A percentile compares a stretch with the other conserved stretches of the same genome.
Conservation (phyloP, 2,329 filamentous ascomycete genomes). For the Sporothrix euskadiensis region DNA sequence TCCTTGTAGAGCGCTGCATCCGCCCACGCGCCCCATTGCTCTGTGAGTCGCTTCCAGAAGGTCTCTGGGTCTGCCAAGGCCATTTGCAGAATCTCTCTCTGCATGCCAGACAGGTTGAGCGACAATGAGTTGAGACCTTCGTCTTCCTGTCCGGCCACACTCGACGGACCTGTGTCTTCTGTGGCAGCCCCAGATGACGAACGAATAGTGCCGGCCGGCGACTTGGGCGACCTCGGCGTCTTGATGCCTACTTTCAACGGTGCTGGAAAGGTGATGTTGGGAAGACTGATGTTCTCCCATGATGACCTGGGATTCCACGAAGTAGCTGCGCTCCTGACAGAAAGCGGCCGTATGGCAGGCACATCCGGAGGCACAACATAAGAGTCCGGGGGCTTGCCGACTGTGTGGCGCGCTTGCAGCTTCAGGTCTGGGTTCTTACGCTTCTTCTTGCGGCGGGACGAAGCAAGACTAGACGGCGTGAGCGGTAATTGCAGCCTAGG, state of each 20-base stretch:
- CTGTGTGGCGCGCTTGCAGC: conserved; percentile 4
- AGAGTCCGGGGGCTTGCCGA: neutral
- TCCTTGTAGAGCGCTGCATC: conserved; percentile 55
- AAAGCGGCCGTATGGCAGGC: conserved; percentile 9
- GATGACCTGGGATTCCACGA: conserved; percentile 19
- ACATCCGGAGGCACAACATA: neutral
- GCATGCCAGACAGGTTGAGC: conserved; percentile 45
- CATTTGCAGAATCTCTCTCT: conserved; percentile 58
- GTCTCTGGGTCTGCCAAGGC: conserved; percentile 52
- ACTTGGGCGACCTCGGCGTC: conserved; percentile 17
- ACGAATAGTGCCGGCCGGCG: neutral
- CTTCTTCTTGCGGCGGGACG: neutral
- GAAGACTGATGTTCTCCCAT: conserved; percentile 20
- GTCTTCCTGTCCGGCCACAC: conserved; percentile 21
- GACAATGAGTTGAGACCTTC: conserved; percentile 33
- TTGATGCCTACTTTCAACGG: conserved; percentile 2
- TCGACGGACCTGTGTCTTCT: neutral
- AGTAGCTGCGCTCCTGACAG: neutral
- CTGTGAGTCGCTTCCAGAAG: conserved; percentile 57
- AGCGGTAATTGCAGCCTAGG: neutral
- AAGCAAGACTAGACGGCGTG: conserved; percentile 8
- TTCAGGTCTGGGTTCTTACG: neutral
- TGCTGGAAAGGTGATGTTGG: conserved; percentile 19
- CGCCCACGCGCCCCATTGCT: conserved; percentile 51
- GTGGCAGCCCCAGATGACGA: conserved; percentile 11